phyloP scores from a whole-genome alignment of 805 yeast genomes.

The Tetrapisispora arboricola region DNA sequence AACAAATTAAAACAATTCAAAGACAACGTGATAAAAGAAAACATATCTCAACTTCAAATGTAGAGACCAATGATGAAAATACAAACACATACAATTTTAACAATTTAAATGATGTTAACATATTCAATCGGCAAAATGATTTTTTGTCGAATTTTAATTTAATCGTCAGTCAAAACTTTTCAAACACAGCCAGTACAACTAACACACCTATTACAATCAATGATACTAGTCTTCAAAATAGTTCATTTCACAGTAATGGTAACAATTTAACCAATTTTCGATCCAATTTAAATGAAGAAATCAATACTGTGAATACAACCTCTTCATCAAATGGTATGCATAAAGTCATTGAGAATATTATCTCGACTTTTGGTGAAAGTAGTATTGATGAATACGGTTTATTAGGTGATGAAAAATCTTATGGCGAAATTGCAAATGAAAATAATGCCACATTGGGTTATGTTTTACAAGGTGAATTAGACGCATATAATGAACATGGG shows the following conservation, averaged over 20 bases:
- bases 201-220: neutral
- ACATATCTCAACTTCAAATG: neutral
- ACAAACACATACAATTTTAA: neutral
- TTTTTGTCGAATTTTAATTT: no score
- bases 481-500: slow-evolving; percentile 17
- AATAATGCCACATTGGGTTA: slow-evolving; percentile 6
- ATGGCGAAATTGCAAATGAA: neutral
- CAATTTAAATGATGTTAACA: neutral
- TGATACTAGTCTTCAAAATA: no score
- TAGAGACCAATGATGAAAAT: neutral
- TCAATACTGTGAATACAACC: neutral
- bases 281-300: neutral
- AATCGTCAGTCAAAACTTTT: no score
- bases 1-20: slow-evolving; percentile 5
- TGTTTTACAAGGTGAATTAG: slow-evolving; percentile 15
- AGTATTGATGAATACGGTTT: slow-evolving; percentile 1
- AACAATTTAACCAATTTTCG: neutral
- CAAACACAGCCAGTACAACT: neutral
- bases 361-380: slow-evolving; percentile 1
- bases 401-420: neutral
- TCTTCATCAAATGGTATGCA: slow-evolving; percentile 1
- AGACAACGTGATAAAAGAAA: neutral
- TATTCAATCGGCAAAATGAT: neutral
- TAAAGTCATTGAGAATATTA: neutral
- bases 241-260: no score